Evolutionary conservation across 2,329 filamentous ascomycete genomes (phyloP).

Genomic region (Trichoderma guizhouense): DNA sequence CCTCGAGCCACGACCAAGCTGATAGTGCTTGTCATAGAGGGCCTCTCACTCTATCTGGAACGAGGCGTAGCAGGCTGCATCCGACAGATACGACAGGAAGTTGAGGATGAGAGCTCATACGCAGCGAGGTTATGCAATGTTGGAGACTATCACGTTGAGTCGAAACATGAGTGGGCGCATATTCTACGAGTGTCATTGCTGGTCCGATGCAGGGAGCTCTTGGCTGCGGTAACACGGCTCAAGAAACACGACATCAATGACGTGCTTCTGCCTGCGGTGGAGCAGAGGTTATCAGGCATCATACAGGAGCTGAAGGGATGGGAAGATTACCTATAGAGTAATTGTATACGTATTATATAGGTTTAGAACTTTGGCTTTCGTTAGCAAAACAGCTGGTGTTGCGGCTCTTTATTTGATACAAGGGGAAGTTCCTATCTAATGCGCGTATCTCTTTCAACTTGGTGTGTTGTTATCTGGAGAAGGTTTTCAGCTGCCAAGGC

Average conservation of each 20-base stretch:
- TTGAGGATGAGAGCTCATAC: neutral
- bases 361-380: neutral
- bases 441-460: neutral
- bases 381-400: neutral
- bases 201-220: conserved; percentile 6
- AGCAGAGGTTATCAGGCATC: neutral
- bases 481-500: neutral
- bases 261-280: neutral
- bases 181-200: neutral
- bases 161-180: conserved; percentile 7
- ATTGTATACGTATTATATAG: neutral
- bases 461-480: neutral
- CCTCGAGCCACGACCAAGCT: conserved; percentile 1
- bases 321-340: conserved; percentile 2
- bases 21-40: conserved; percentile 6
- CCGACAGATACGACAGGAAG: neutral
- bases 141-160: conserved; percentile 6
- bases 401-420: neutral
- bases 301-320: conserved; percentile 6
- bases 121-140: neutral
- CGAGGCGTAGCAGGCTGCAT: neutral
- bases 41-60: neutral
- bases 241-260: neutral
- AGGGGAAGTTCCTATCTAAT: neutral
- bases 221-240: neutral